These are phyloP conservation scores for Fonsecaea multimorphosa DNA, from an alignment of 2,329 filamentous ascomycete species.

Conservation along the genomic window DNA sequence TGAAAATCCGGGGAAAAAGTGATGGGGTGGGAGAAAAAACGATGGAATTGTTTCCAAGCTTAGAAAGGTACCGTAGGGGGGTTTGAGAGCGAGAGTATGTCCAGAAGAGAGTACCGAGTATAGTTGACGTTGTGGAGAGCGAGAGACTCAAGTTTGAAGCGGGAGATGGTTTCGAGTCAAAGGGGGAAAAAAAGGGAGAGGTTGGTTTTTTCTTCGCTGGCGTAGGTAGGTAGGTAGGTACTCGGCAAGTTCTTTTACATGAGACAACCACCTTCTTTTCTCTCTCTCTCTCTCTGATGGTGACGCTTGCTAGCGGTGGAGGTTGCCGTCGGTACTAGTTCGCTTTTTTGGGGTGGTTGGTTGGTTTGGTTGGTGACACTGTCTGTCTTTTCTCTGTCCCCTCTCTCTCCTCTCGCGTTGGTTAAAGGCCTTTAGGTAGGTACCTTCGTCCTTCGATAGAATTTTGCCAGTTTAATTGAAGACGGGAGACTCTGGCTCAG, in stretches of 20 bases:
- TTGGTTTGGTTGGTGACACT: constrained; percentile 25
- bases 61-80: no score
- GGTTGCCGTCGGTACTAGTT: constrained; percentile 13
- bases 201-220: constrained; percentile 22
- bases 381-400: no score
- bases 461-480: constrained; percentile 15
- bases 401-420: neutral
- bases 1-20: constrained; percentile 14
- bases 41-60: constrained; percentile 6
- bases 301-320: constrained; percentile 1
- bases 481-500: constrained; percentile 5
- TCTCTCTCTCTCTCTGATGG: constrained; percentile 1
- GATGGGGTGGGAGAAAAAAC: no score
- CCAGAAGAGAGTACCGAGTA: neutral
- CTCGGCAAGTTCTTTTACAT: constrained; percentile 9
- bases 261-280: no score
- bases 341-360: no score
- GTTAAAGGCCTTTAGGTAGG: no score
- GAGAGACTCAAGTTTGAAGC: neutral
- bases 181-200: constrained; percentile 23
- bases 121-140: constrained; percentile 3
- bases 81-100: constrained; percentile 6
- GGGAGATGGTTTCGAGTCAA: neutral
- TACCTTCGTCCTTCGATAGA: constrained; percentile 16
- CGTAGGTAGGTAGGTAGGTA: no score